Evolutionary conservation across 2,329 filamentous ascomycete species (phyloP).

Genomic region (Onygena corvina): DNA sequence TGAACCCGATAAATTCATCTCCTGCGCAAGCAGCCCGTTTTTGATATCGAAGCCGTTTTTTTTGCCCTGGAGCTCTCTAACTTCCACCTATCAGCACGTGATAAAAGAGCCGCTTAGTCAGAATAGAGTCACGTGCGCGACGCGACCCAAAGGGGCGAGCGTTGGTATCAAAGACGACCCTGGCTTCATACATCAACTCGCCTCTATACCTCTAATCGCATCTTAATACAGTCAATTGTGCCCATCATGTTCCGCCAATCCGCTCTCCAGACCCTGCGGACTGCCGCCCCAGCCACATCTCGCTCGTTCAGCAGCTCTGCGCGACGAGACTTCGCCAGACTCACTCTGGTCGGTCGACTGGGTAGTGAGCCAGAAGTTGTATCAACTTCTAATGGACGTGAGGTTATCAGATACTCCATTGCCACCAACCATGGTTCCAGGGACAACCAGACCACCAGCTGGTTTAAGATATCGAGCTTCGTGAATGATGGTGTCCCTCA

Average conservation of each 20-base stretch:
- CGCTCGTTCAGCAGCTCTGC: conserved; percentile 68
- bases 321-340: conserved; percentile 55
- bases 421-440: conserved; percentile 54
- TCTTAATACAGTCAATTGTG: no score
- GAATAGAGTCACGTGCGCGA: background rate
- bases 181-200: background rate
- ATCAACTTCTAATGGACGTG: conserved; percentile 56
- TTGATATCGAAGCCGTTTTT: background rate
- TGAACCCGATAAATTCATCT: no score
- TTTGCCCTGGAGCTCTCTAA: background rate
- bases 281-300: conserved; percentile 13
- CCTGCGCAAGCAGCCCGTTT: background rate
- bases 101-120: background rate
- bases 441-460: conserved; percentile 67
- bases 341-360: conserved; percentile 79
- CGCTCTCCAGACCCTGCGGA: background rate
- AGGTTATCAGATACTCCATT: conserved; percentile 66
- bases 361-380: conserved; percentile 65
- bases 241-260: conserved; percentile 2
- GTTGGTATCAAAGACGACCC: no score
- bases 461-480: conserved; percentile 73
- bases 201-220: no score
- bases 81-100: background rate
- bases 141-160: background rate
- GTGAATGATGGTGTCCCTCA: conserved; percentile 51